These are phyloP conservation scores for Mycocentrospora acerina DNA, from an alignment of 2,329 filamentous ascomycete genomes.

Conservation along the genomic window DNA sequence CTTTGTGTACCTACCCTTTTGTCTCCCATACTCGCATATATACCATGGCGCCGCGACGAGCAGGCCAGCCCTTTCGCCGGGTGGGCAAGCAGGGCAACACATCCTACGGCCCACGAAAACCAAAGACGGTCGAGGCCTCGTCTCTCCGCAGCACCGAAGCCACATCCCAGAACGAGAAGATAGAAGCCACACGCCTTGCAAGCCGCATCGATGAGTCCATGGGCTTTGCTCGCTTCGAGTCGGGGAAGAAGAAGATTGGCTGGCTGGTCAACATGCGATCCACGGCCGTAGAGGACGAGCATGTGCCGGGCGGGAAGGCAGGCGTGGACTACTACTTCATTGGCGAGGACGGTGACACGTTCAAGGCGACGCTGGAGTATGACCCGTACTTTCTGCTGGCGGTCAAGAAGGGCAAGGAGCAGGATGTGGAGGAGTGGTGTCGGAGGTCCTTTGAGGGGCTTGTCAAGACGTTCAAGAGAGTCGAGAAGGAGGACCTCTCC, in stretches of 20 bases:
- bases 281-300: constrained; percentile 81
- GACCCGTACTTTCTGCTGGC: constrained; percentile 96
- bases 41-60: constrained; percentile 49
- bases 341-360: constrained; percentile 70
- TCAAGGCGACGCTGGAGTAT: constrained; percentile 95
- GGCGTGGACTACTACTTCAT: constrained; percentile 98
- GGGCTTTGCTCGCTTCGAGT: constrained; percentile 90
- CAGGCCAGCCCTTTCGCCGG: constrained; percentile 45
- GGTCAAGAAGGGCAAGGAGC: constrained; percentile 82
- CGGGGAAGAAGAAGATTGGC: constrained; percentile 78
- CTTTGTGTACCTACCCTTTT: constrained; percentile 17
- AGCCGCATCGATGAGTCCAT: constrained; percentile 91
- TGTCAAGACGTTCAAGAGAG: constrained; percentile 72
- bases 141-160: constrained; percentile 74
- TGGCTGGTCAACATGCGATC: constrained; percentile 97
- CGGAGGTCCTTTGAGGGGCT: constrained; percentile 76
- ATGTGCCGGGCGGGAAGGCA: constrained; percentile 78
- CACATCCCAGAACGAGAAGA: constrained; percentile 89
- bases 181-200: constrained; percentile 79
- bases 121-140: constrained; percentile 78
- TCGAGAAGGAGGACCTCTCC: constrained; percentile 90
- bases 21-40: no score
- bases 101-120: constrained; percentile 55
- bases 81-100: constrained; percentile 46
- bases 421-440: constrained; percentile 95